These are phyloP conservation scores for Saussurea involucrata DNA, from an alignment of 129 eudicot species.

Conservation along the genomic window DNA sequence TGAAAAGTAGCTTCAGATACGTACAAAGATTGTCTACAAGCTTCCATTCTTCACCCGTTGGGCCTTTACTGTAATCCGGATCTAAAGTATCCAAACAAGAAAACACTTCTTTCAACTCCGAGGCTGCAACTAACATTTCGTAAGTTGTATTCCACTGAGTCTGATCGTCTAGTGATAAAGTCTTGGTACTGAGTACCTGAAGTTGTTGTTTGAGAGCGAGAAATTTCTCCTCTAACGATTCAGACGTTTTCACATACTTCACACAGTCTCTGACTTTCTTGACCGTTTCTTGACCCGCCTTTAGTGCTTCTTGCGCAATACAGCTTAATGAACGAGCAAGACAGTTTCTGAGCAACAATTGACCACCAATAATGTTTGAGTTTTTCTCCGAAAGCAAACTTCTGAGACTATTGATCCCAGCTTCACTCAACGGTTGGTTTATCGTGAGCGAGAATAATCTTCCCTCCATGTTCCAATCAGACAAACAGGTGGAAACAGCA, in stretches of 20 bases:
- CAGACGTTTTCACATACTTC: slow-evolving; percentile 90
- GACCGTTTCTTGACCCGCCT: slow-evolving; percentile 43
- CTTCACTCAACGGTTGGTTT: slow-evolving; percentile 62
- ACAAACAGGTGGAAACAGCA: slow-evolving; percentile 77
- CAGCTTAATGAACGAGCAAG: slow-evolving; percentile 67
- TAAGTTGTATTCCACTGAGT: slow-evolving; percentile 92
- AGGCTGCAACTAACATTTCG: slow-evolving; percentile 78
- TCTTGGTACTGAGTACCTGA: slow-evolving; percentile 76
- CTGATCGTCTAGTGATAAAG: slow-evolving; percentile 63
- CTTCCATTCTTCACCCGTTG: slow-evolving; percentile 76
- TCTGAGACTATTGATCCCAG: slow-evolving; percentile 58
- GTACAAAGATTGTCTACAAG: slow-evolving; percentile 51
- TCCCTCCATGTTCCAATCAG: slow-evolving; percentile 83
- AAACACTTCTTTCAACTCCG: slow-evolving; percentile 86
- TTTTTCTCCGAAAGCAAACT: slow-evolving; percentile 70
- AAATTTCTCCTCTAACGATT: slow-evolving; percentile 75
- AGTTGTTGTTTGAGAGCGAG: slow-evolving; percentile 73
- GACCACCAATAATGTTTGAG: slow-evolving; percentile 67
- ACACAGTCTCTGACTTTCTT: slow-evolving; percentile 77
- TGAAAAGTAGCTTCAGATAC: slow-evolving; percentile 54
- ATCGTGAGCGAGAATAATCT: slow-evolving; percentile 65
- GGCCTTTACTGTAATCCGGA: slow-evolving; percentile 63
- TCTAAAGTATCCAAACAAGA: slow-evolving; percentile 80
- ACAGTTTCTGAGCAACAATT: slow-evolving; percentile 61
- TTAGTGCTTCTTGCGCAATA: slow-evolving; percentile 60